Base-by-base conservation (phyloP, 2,329 filamentous ascomycete species). In the Herpotrichia juniperi region DNA sequence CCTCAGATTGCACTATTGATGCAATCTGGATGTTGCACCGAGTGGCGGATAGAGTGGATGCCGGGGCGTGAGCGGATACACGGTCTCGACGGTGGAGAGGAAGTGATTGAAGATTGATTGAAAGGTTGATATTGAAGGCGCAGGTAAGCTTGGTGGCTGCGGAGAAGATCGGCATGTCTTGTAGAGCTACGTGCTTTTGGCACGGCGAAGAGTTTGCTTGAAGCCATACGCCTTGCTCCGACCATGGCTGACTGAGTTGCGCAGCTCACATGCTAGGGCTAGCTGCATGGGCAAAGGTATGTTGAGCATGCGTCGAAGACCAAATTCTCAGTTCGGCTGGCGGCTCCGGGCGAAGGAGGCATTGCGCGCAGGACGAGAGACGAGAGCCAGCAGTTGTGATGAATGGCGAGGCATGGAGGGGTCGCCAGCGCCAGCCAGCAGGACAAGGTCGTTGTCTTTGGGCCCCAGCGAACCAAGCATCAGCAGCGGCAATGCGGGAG, bases 281-380 rank as follows among this genome's bases (percentile, higher is more conserved):
- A 62, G 58, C 50, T 56, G 59, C 59, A 59, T 58, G 50, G 32
- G 52, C 48, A 39, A 48, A 49, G 51, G 52, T 34, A 35, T 51
- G 54, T 58, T 48, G 50, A 56, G 57, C 51, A 61, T 57, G 59
- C 50, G 53, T 51, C 42, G n/a, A 10, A 16, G 5, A 12, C 31
- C 9, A 34, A 5, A n/a, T n/a, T n/a, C n/a, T n/a, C n/a, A 35
- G 30, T 46, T 24, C 25, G 46, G 40, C 42, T 50, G 45, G 46
- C 24, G n/a, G 26, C 17, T 45, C n/a, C 12, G 42, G 31, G n/a
- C 7, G 26, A 40, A 19, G 21, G 31, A 24, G 21, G 32, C 17
- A 12, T 14, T 46, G 17, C 7, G 28, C 28, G 31, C n/a, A 12
- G 44, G 19, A 17, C 6, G 9, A n/a, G n/a, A n/a, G n/a, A n/a